phyloP scores from a whole-genome alignment of 257 asterid genomes.

The Nicotiana obtusifolia region DNA sequence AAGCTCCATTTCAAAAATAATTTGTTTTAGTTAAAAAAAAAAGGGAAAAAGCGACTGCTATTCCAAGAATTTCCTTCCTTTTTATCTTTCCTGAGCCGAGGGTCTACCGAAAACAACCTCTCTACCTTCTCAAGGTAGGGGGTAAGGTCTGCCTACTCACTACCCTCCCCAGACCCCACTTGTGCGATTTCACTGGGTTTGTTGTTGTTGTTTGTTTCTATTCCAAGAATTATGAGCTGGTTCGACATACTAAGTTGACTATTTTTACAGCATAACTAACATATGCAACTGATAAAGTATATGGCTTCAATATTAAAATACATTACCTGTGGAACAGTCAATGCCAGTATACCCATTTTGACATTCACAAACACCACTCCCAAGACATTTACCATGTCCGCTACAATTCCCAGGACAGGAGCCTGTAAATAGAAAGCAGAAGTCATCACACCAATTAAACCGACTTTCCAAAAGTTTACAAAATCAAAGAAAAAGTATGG shows the following conservation, averaged over 20 bases:
- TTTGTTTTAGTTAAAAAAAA: background rate
- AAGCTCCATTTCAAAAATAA: background rate
- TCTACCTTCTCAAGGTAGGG: too few relatives aligned
- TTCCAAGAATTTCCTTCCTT: too few relatives aligned
- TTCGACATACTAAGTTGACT: background rate
- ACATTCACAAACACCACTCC: conserved; percentile 60
- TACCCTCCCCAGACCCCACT: too few relatives aligned
- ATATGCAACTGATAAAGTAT: background rate
- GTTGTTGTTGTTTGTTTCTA: too few relatives aligned
- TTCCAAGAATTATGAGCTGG: background rate
- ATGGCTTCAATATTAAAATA: background rate
- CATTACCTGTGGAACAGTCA: conserved; percentile 90
- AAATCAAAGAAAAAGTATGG: background rate
- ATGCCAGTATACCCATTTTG: conserved; percentile 75
- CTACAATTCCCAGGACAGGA: conserved; percentile 66
- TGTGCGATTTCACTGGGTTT: too few relatives aligned
- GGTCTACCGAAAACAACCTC: too few relatives aligned
- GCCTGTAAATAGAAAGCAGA: conserved; percentile 34
- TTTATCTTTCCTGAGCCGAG: too few relatives aligned
- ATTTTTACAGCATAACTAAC: background rate
- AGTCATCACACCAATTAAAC: background rate
- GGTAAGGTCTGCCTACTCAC: too few relatives aligned
- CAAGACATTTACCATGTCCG: conserved; percentile 70
- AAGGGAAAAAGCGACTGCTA: background rate
- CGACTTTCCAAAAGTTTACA: background rate